Percentiles rank a stretch among this genome's conserved stretches.
Conservation (phyloP, 2,329 filamentous ascomycete genomes). For the Mycosphaerelloides madeirae region DNA sequence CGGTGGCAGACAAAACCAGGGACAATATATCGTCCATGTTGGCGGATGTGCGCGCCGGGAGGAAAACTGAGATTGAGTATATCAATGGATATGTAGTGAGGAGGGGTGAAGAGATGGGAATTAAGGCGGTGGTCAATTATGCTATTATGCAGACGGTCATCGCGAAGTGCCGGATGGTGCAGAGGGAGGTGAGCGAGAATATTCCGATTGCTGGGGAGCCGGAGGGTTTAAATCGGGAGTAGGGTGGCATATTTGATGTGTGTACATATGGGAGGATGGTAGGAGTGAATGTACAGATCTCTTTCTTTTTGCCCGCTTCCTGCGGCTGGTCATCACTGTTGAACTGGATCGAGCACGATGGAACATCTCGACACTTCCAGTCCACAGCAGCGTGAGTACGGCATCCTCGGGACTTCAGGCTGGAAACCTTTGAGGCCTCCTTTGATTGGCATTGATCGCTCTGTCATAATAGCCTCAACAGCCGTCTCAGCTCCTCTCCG, state of each 20-base stretch:
- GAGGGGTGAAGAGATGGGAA: constrained; percentile 65
- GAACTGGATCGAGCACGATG: no score
- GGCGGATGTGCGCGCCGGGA: constrained; percentile 56
- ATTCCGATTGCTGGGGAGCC: constrained; percentile 30
- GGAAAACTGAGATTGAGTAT: constrained; percentile 70
- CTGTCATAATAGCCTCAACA: no score
- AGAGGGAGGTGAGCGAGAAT: constrained; percentile 37
- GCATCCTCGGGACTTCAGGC: no score
- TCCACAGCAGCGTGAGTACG: no score
- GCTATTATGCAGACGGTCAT: constrained; percentile 69
- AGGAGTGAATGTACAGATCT: not conserved
- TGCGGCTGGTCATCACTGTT: no score
- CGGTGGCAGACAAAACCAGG: constrained; percentile 51
- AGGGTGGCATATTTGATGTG: not conserved
- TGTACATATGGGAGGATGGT: not conserved
- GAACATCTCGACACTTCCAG: no score
- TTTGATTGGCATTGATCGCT: no score
- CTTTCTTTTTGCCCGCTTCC: no score
- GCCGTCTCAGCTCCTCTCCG: no score
- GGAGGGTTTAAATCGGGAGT: constrained; percentile 11
- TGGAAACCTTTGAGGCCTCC: no score
- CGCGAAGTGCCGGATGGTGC: constrained; percentile 55
- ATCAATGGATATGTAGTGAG: constrained; percentile 83
- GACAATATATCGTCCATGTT: constrained; percentile 64
- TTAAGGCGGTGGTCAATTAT: constrained; percentile 68